Evolutionary conservation across 2,329 filamentous ascomycete species (phyloP).

Genomic region (Didymellaceae sp.): DNA sequence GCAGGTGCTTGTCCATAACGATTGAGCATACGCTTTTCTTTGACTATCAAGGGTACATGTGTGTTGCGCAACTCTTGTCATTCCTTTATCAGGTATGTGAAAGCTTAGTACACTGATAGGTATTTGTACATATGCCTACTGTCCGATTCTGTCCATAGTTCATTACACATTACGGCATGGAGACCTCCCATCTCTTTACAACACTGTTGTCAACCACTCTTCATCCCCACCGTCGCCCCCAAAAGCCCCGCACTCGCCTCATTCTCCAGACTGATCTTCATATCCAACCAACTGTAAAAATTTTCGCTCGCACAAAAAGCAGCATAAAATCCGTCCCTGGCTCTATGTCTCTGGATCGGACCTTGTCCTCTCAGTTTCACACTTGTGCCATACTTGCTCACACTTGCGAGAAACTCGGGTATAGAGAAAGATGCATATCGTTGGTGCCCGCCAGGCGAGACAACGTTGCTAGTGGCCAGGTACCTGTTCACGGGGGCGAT

Average conservation of each 20-base stretch:
- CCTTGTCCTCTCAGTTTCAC: conserved; percentile 49
- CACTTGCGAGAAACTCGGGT: conserved; percentile 45
- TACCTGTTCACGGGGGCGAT: conserved; percentile 51
- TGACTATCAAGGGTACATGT: too few relatives aligned
- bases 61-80: too few relatives aligned
- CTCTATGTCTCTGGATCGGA: conserved; percentile 47
- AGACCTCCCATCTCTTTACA: neutral
- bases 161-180: conserved; percentile 8
- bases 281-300: conserved; percentile 52
- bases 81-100: too few relatives aligned
- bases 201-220: neutral
- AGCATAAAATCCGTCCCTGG: conserved; percentile 47
- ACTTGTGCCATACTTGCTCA: conserved; percentile 49
- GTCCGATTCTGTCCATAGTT: neutral
- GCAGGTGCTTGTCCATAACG: too few relatives aligned
- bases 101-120: too few relatives aligned
- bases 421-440: conserved; percentile 50
- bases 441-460: conserved; percentile 45
- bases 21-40: too few relatives aligned
- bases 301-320: conserved; percentile 48
- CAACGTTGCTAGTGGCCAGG: conserved; percentile 45
- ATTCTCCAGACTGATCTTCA: conserved; percentile 51
- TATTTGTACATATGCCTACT: too few relatives aligned
- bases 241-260: conserved; percentile 49
- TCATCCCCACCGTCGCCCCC: conserved; percentile 12